A percentile compares a stretch with the other conserved stretches of the same genome.
Evolutionary conservation across 306 rosid species (phyloP).

Genomic region (Arachis stenosperma): DNA sequence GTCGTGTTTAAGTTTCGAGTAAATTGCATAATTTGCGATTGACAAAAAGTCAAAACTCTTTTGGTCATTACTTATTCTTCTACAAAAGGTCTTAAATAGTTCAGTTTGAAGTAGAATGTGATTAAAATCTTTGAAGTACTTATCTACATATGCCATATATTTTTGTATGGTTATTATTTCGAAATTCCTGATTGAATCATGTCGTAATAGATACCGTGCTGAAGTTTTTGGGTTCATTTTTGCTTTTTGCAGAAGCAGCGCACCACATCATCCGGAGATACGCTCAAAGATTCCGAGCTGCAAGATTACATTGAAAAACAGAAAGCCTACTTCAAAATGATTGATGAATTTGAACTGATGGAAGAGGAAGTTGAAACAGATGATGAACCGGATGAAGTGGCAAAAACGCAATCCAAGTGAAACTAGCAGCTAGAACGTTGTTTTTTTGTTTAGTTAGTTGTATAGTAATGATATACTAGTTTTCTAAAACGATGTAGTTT

Average conservation of each 20-base stretch:
- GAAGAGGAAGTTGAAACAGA: slow-evolving; percentile 63
- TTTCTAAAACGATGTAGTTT: slow-evolving; percentile 29
- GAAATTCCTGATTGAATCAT: slow-evolving; percentile 1
- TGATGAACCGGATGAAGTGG: slow-evolving; percentile 49
- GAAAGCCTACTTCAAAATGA: slow-evolving; percentile 63
- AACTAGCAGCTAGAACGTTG: slow-evolving; percentile 29
- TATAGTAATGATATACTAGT: slow-evolving; percentile 46
- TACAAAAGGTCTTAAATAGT: slow-evolving; percentile 15
- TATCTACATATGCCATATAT: neutral
- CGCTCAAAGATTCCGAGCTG: slow-evolving; percentile 30
- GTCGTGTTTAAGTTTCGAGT: neutral
- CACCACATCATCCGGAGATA: slow-evolving; percentile 20
- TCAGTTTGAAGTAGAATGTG: slow-evolving; percentile 15
- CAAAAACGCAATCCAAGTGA: slow-evolving; percentile 26
- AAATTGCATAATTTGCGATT: neutral
- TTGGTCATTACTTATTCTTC: neutral
- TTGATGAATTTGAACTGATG: slow-evolving; percentile 62
- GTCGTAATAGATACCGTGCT: slow-evolving; percentile 32
- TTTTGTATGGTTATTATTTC: slow-evolving; percentile 11
- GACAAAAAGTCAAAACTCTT: neutral
- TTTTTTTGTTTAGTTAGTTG: slow-evolving; percentile 34
- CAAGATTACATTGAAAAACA: slow-evolving; percentile 62
- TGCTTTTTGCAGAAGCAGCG: slow-evolving; percentile 57
- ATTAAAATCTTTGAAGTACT: neutral
- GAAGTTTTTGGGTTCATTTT: slow-evolving; percentile 33